These are phyloP conservation scores for Pichia rugopelliculosa DNA, from an alignment of 805 yeast species.

Conservation along the genomic window DNA sequence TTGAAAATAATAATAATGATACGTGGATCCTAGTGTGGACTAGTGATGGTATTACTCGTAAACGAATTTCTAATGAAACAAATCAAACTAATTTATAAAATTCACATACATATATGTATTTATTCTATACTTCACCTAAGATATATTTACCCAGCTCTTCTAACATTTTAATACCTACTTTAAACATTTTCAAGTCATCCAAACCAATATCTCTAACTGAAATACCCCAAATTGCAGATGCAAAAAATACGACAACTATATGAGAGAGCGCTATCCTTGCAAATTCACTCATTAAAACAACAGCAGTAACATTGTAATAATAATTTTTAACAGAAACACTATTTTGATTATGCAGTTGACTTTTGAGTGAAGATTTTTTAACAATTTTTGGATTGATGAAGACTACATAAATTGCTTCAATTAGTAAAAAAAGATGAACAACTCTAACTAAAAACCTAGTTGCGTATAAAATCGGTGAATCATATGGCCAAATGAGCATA, in stretches of 20 bases:
- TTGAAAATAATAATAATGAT: constrained; percentile 27
- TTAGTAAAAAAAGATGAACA: constrained; percentile 25
- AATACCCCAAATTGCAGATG: constrained; percentile 16
- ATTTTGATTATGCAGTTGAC: not conserved
- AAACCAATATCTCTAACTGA: constrained; percentile 14
- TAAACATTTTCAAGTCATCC: constrained; percentile 25
- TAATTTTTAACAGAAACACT: constrained; percentile 11
- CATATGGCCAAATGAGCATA: constrained; percentile 96
- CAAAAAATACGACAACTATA: constrained; percentile 18
- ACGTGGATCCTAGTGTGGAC: constrained; percentile 35
- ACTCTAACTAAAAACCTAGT: constrained; percentile 28
- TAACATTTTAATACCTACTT: constrained; percentile 15
- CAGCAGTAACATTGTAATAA: constrained; percentile 24
- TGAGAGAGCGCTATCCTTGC: constrained; percentile 17
- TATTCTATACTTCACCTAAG: constrained; percentile 1
- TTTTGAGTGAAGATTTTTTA: not conserved
- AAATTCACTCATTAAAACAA: constrained; percentile 21
- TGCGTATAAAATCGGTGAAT: constrained; percentile 49
- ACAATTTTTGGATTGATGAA: constrained; percentile 15
- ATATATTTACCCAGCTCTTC: constrained; percentile 16
- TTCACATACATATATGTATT: not conserved
- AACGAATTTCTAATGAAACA: not conserved
- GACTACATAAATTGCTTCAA: constrained; percentile 29
- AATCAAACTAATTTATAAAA: not conserved
- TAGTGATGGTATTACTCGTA: constrained; percentile 23